Conservation (phyloP, 768 basidiomycete genomes). For the Leccinum fibrillosum region DNA sequence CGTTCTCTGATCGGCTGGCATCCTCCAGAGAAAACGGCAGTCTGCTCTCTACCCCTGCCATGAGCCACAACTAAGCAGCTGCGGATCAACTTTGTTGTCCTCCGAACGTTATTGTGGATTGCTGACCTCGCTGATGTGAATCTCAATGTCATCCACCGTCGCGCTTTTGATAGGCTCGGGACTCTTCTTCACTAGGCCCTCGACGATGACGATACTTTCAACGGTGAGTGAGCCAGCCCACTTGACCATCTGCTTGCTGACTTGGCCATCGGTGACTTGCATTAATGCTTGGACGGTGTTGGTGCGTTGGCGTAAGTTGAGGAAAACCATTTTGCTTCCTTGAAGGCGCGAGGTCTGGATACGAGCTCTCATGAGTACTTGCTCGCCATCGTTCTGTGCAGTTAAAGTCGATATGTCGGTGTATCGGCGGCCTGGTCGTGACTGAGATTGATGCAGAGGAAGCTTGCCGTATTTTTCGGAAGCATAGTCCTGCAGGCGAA, state of each 20-base stretch:
- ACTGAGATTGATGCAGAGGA: constrained; percentile 89
- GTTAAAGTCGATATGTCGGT: constrained; percentile 64
- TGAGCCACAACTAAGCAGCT: constrained; percentile 63
- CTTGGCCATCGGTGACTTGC: constrained; percentile 61
- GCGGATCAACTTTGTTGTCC: background rate
- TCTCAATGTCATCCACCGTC: constrained; percentile 81
- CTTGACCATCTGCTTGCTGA: constrained; percentile 98
- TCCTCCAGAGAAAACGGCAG: constrained; percentile 94
- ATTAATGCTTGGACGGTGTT: constrained; percentile 87
- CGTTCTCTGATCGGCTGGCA: constrained; percentile 79
- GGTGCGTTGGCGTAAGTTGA: constrained; percentile 85
- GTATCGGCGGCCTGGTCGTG: constrained; percentile 59
- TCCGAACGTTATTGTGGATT: background rate
- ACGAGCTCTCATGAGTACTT: constrained; percentile 82
- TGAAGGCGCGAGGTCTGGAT: constrained; percentile 90
- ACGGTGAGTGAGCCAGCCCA: constrained; percentile 75
- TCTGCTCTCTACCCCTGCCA: constrained; percentile 73
- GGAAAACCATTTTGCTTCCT: constrained; percentile 94
- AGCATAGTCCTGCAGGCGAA: constrained; percentile 62
- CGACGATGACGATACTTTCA: constrained; percentile 91
- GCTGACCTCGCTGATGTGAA: constrained; percentile 76
- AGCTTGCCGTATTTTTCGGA: constrained; percentile 79
- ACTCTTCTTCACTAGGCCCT: constrained; percentile 76
- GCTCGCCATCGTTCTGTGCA: constrained; percentile 61
- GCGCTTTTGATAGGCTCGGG: constrained; percentile 90